Base-by-base conservation (phyloP, 1,139 yeast species). In the Sugiyamaella pinicola region DNA sequence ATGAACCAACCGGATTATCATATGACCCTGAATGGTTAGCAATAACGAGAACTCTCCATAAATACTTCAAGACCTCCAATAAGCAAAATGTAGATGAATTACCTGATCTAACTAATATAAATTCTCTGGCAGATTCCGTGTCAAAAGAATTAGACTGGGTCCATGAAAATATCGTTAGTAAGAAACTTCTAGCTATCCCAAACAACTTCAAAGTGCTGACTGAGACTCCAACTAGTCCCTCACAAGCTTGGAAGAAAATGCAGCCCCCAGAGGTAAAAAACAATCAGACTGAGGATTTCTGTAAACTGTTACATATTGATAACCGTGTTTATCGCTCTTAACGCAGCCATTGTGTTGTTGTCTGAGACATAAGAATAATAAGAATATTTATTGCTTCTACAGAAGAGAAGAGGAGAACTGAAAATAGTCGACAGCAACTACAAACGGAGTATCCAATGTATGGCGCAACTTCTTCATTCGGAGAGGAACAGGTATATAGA, bases 11-110 rank as follows among this genome's bases (percentile, higher is more conserved):
- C 44, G 35, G 3, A 9, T 58, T 71, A 9, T 51, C 49, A 8
- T 72, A 70, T 48, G 76, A 72, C 49, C 64, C 71, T 1, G 71
- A 72, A 45, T 72, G 76, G 76, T 64, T 72, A 17, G 72, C 74
- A 2, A 67, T 72, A 19, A 63, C 69, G 1, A 59, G 67, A 35
- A 62, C 67, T 12, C 55, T 62, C 55, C 58, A 66, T 46, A 51
- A 54, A n/a, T 61, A 57, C 49, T 60, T 61, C 55, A 19, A 47
- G 45, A 39, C 41, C 10, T 35, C 46, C 26, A 17, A 21, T 24
- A 22, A 42, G 49, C 22, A 19, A 42, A 21, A 58, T 52, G 41
- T 43, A 55, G 19, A 31, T 48, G 26, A 9, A 33, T 49, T 47
- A 12, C 44, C 44, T 9, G 24, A 29, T 19, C n/a, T 29, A 1